Percentiles rank a stretch among this genome's conserved stretches.
These are phyloP conservation scores for Rhizopus stolonifer DNA, from an alignment of 371 early-diverging fungal species.

Conservation along the genomic window DNA sequence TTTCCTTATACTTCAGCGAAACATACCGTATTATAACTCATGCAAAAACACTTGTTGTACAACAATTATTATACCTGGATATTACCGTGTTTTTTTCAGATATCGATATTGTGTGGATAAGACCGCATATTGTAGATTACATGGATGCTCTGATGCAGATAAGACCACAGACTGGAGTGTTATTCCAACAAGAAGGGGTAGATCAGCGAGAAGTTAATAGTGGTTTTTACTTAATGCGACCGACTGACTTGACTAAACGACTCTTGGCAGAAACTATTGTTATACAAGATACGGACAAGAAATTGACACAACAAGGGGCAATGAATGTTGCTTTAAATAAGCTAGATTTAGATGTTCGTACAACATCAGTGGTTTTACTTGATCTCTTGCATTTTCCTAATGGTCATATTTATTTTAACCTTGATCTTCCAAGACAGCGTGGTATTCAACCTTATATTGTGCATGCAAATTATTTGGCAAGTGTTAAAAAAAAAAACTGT, in stretches of 20 bases:
- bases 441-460: conserved; percentile 42
- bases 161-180: conserved; percentile 35
- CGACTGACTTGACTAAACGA: conserved; percentile 30
- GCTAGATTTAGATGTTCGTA: conserved; percentile 32
- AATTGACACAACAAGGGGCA: conserved; percentile 41
- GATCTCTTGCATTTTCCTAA: conserved; percentile 48
- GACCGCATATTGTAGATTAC: conserved; percentile 34
- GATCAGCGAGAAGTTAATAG: conserved; percentile 34
- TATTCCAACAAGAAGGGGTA: conserved; percentile 42
- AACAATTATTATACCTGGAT: conserved; percentile 38
- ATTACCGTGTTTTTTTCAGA: conserved; percentile 43
- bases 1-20: conserved; percentile 40
- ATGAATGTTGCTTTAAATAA: conserved; percentile 37
- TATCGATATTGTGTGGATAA: conserved; percentile 44
- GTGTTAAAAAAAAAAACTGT: not conserved
- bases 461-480: conserved; percentile 44
- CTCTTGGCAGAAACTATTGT: conserved; percentile 36
- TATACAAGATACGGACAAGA: conserved; percentile 33
- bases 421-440: conserved; percentile 27
- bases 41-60: conserved; percentile 41
- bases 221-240: conserved; percentile 45
- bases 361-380: conserved; percentile 28
- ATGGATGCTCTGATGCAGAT: conserved; percentile 27
- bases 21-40: conserved; percentile 46
- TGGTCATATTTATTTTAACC: conserved; percentile 35